Base-by-base conservation (phyloP, 1,284 basidiomycete species). In the Moesziomyces sp. region DNA sequence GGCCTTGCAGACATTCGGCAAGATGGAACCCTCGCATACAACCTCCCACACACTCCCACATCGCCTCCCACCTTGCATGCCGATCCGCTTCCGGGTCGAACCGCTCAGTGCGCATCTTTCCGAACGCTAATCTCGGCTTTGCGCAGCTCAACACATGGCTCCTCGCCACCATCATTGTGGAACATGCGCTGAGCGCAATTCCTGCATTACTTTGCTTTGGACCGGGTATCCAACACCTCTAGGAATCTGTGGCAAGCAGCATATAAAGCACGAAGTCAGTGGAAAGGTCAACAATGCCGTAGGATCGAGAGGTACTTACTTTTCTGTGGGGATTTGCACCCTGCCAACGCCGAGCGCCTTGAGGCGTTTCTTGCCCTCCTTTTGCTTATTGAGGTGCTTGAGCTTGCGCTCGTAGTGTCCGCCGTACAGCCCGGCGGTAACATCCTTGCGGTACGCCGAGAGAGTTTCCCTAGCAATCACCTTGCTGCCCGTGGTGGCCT, bases 391-490 rank as follows among this genome's bases (percentile, higher is more conserved):
- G 35, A 83, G 68, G 40, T 78, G 74, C 63, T 80, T 78, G 48
- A 80, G 60, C 58, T 83, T 83, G 24, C 77, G 57, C 35, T 79
- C 73, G 48, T 62, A 77, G 86, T 72, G 70, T 89, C 93, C 93
- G 83, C 94, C 94, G 79, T 97, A 97, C 46, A 97, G 85, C 0
- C 94, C 94, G 16, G 94, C 94, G 0, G 94, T 97, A 24, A 99
- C 96, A 78, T 99, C 96, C 60, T 96, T 76, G 5, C 74, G 38
- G 46, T 76, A 81, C 30, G 79, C 76, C 24, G 65, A 73, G 60
- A 75, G 78, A 76, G 86, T 95, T 84, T 97, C 94, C 51, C 95
- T 88, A 5, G 96, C 93, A 52, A 98, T 89, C 57, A 97, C 89
- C 76, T 91, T 93, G 74, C 88, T 90, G 8, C 94, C 94, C 19